Conservation (phyloP, 2,329 filamentous ascomycete genomes). For the Cytospora piceicola region DNA sequence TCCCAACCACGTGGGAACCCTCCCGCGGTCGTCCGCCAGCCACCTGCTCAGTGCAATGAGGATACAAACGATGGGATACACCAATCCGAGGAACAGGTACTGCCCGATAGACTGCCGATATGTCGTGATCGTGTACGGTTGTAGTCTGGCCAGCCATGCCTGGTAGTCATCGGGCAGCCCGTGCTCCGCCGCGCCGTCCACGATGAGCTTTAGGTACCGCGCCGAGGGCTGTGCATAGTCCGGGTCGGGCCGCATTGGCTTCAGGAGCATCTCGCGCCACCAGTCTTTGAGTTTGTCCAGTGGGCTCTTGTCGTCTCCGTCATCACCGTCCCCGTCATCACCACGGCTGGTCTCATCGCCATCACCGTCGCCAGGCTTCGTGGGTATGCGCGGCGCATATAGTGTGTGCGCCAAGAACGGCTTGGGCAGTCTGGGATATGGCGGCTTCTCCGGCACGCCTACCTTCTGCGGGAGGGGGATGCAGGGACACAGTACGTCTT, state of each 20-base stretch:
- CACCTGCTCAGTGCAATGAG: constrained; percentile 53
- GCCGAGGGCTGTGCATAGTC: constrained; percentile 80
- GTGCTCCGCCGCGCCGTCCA: constrained; percentile 78
- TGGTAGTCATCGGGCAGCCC: constrained; percentile 79
- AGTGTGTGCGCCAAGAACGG: constrained; percentile 86
- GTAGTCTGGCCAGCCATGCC: constrained; percentile 69
- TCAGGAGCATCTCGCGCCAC: constrained; percentile 51
- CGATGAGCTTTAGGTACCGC: constrained; percentile 82
- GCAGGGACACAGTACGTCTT: constrained; percentile 81
- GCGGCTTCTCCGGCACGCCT: constrained; percentile 66
- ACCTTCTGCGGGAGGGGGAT: constrained; percentile 64
- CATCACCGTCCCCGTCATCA: constrained; percentile 8
- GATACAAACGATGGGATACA: constrained; percentile 63
- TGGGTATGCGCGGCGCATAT: constrained; percentile 64
- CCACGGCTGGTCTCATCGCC: constrained; percentile 18
- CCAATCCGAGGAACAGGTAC: constrained; percentile 57
- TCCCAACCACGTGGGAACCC: constrained; percentile 69
- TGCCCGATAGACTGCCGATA: constrained; percentile 68
- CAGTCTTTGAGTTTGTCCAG: constrained; percentile 42
- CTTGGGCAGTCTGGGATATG: constrained; percentile 53
- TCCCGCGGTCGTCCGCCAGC: constrained; percentile 69
- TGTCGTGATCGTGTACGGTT: constrained; percentile 72
- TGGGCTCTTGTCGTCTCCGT: constrained; percentile 28
- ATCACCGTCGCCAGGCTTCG: constrained; percentile 35
- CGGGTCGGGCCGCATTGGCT: constrained; percentile 62